Percentiles rank a stretch among this genome's conserved stretches.
Evolutionary conservation across 352 stramenopile species (phyloP).

Genomic region (Lagenidium giganteum): DNA sequence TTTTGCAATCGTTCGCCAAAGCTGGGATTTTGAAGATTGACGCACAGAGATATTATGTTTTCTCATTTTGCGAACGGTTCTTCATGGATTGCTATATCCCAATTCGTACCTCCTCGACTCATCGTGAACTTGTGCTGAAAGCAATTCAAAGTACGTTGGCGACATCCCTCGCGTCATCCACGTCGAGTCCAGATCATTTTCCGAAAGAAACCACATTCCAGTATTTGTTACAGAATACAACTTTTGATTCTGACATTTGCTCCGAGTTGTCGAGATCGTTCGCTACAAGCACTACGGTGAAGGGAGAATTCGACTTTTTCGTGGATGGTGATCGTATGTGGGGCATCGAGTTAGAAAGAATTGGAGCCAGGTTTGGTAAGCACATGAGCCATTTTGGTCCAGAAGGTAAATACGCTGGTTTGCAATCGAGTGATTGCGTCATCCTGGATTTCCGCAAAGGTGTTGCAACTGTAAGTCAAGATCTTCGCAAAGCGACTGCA

Average conservation of each 20-base stretch:
- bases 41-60: conserved; percentile 7
- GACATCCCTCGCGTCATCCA: conserved; percentile 4
- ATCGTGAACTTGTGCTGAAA: conserved; percentile 8
- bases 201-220: conserved; percentile 15
- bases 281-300: conserved; percentile 4
- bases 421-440: conserved; percentile 6
- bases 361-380: conserved; percentile 6
- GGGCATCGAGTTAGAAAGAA: conserved; percentile 7
- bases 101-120: conserved; percentile 3
- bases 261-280: conserved; percentile 9
- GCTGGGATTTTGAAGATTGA: conserved; percentile 5
- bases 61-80: conserved; percentile 7
- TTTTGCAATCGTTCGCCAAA: not conserved
- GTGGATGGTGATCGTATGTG: conserved; percentile 9
- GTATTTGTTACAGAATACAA: conserved; percentile 12
- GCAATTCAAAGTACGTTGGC: conserved; percentile 6
- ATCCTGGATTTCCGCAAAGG: conserved; percentile 8
- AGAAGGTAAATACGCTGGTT: conserved; percentile 5
- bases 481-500: conserved; percentile 5
- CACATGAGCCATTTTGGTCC: conserved; percentile 5
- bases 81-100: conserved; percentile 8
- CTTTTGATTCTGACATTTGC: conserved; percentile 6
- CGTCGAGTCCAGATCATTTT: conserved; percentile 10
- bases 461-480: conserved; percentile 1
- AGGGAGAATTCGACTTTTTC: conserved; percentile 9